Evolutionary conservation across 768 basidiomycete genomes (phyloP).

Genomic region (Naganishia kalamii): DNA sequence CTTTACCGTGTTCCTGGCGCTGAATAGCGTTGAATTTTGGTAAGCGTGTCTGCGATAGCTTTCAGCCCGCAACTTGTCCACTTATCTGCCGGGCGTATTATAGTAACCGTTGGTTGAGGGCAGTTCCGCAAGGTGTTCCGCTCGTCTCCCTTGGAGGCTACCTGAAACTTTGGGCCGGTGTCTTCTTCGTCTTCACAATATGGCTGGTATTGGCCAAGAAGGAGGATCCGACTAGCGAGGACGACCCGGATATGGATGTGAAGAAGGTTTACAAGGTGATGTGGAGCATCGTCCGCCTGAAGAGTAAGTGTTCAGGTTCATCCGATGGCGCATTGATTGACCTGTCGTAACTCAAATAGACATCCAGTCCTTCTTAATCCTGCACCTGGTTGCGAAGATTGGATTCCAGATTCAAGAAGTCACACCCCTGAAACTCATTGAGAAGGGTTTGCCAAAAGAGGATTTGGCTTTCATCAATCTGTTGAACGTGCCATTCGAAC

Average conservation of each 20-base stretch:
- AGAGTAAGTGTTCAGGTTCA: slow-evolving; percentile 56
- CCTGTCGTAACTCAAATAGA: slow-evolving; percentile 52
- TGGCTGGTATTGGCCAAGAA: slow-evolving; percentile 83
- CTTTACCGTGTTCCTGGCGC: slow-evolving; percentile 93
- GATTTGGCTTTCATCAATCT: slow-evolving; percentile 92
- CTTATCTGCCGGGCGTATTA: neutral
- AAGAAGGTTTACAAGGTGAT: slow-evolving; percentile 86
- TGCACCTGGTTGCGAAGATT: slow-evolving; percentile 87
- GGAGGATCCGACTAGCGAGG: slow-evolving; percentile 72
- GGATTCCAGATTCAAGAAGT: slow-evolving; percentile 92
- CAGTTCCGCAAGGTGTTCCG: slow-evolving; percentile 46
- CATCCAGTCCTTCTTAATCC: slow-evolving; percentile 73
- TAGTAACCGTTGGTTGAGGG: slow-evolving; percentile 46
- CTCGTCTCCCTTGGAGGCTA: slow-evolving; percentile 63
- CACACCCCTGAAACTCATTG: slow-evolving; percentile 85
- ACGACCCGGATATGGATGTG: slow-evolving; percentile 81
- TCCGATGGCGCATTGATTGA: neutral
- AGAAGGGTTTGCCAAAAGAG: slow-evolving; percentile 91
- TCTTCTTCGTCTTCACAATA: slow-evolving; percentile 75
- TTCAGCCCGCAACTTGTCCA: slow-evolving; percentile 15
- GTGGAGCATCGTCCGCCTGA: slow-evolving; percentile 84
- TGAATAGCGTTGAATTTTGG: slow-evolving; percentile 91
- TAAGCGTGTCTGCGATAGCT: slow-evolving; percentile 21
- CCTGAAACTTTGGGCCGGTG: slow-evolving; percentile 73
- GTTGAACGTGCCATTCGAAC: slow-evolving; percentile 96